Percentiles rank a stretch among this genome's conserved stretches.
Evolutionary conservation across 441 rosid genomes (phyloP).

Genomic region (Populus trichocarpa): DNA sequence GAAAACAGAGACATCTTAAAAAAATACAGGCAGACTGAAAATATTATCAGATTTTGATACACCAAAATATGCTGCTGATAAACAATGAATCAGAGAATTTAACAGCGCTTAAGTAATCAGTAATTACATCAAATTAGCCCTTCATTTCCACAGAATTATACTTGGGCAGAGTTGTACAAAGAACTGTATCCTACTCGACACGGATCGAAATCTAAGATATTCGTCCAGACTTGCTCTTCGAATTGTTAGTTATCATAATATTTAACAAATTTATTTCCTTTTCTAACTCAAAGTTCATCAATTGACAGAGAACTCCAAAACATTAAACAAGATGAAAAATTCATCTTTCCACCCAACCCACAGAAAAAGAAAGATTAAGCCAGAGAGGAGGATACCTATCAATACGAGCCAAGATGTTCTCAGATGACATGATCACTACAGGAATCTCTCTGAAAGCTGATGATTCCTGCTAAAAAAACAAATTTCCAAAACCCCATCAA

Average conservation of each 20-base stretch:
- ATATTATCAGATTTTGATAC: too few relatives aligned
- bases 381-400: slow-evolving; percentile 41
- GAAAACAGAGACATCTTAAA: background rate
- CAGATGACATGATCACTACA: slow-evolving; percentile 95
- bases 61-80: background rate
- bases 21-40: too few relatives aligned
- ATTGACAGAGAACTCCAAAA: background rate
- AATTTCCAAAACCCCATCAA: background rate
- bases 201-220: background rate
- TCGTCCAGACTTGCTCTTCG: background rate
- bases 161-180: background rate
- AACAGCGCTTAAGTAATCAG: background rate
- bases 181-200: background rate
- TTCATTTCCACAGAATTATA: background rate
- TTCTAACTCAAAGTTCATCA: background rate
- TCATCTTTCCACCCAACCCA: background rate
- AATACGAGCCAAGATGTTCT: slow-evolving; percentile 67
- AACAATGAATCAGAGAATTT: background rate
- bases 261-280: background rate
- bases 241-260: background rate
- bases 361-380: background rate
- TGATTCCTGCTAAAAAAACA: slow-evolving; percentile 52
- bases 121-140: background rate
- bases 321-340: background rate
- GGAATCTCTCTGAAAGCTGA: slow-evolving; percentile 73